phyloP scores from a whole-genome alignment of 1,284 basidiomycete genomes.

The Leccinum laetum region DNA sequence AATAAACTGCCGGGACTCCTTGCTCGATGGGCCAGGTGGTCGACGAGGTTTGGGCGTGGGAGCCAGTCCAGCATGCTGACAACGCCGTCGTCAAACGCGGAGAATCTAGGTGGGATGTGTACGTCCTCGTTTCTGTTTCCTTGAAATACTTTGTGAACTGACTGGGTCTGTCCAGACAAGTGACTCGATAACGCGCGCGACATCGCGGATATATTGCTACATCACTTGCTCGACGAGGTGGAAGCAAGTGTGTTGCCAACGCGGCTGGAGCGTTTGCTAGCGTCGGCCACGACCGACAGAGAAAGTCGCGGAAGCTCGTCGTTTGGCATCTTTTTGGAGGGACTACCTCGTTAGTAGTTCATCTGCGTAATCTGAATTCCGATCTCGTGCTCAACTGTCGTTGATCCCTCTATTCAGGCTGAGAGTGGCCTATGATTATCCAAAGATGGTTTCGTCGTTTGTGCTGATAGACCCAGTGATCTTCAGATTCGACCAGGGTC shows the following conservation, averaged over 20 bases:
- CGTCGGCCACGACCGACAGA: conserved; percentile 41
- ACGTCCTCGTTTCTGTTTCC: conserved; percentile 3
- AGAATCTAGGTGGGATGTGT: conserved; percentile 56
- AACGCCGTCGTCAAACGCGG: conserved; percentile 63
- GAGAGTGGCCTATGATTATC: conserved; percentile 61
- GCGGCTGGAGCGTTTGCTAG: conserved; percentile 64
- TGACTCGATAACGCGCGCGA: conserved; percentile 75
- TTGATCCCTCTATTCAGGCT: conserved; percentile 35
- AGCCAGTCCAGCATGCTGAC: conserved; percentile 76
- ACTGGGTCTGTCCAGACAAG: conserved; percentile 42
- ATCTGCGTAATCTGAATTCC: neutral
- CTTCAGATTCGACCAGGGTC: conserved; percentile 28
- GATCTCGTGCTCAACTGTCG: neutral
- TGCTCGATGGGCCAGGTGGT: conserved; percentile 47
- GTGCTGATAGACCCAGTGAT: conserved; percentile 85
- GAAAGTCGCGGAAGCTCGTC: conserved; percentile 48
- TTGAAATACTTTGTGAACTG: neutral
- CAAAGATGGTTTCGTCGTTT: conserved; percentile 71
- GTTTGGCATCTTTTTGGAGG: conserved; percentile 87
- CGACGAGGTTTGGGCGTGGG: conserved; percentile 81
- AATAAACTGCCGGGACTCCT: conserved; percentile 40
- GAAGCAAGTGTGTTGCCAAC: conserved; percentile 42
- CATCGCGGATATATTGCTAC: conserved; percentile 66
- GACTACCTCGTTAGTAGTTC: conserved; percentile 57
- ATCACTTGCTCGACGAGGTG: conserved; percentile 52